These are phyloP conservation scores for Phallus indusiatus DNA, from an alignment of 768 basidiomycete species.

Conservation along the genomic window DNA sequence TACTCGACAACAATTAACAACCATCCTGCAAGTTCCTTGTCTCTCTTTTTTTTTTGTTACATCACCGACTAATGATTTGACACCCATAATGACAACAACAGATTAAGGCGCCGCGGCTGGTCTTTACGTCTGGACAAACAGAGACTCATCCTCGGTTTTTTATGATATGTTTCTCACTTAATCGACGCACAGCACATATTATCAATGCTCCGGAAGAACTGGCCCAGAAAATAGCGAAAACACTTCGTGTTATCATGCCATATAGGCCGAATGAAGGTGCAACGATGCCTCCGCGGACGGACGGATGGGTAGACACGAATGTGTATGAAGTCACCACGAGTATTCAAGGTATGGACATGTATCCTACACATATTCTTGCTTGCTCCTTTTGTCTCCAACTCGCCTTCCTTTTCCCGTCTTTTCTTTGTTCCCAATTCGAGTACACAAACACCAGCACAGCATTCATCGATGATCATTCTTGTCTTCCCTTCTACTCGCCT, in stretches of 20 bases:
- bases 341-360: neutral
- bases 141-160: slow-evolving; percentile 52
- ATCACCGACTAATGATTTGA: neutral
- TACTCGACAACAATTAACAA: slow-evolving; percentile 56
- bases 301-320: neutral
- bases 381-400: neutral
- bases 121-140: slow-evolving; percentile 47
- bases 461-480: too few species aligned
- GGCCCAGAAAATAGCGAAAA: slow-evolving; percentile 25
- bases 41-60: neutral
- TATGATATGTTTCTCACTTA: slow-evolving; percentile 51
- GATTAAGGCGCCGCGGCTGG: slow-evolving; percentile 45
- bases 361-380: neutral
- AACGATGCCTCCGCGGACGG: neutral
- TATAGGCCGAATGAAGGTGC: neutral
- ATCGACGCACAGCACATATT: slow-evolving; percentile 45
- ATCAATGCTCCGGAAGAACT: slow-evolving; percentile 32
- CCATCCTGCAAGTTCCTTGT: slow-evolving; percentile 32
- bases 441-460: too few species aligned
- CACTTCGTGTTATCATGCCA: neutral
- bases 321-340: slow-evolving; percentile 6
- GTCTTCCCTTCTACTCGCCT: too few species aligned
- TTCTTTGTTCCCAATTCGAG: too few species aligned
- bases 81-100: neutral
- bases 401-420: neutral